Evolutionary conservation across 2,329 filamentous ascomycete species (phyloP).

Genomic region (Microcyclospora tardicrescens): DNA sequence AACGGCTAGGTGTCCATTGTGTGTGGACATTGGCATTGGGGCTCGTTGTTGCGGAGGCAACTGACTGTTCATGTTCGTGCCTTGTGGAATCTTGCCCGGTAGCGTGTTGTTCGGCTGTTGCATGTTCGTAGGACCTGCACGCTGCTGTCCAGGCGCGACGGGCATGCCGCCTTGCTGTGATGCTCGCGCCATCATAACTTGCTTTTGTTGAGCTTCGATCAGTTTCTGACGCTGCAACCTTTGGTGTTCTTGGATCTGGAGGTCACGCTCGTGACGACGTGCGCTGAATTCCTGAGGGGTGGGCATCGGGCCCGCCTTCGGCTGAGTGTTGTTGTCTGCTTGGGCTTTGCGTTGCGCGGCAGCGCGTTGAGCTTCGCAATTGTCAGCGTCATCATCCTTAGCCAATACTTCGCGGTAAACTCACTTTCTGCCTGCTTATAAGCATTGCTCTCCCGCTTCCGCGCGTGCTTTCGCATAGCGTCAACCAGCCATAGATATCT

Average conservation of each 20-base stretch:
- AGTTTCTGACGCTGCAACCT: constrained; percentile 53
- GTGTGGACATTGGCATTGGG: constrained; percentile 35
- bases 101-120: constrained; percentile 15
- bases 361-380: constrained; percentile 35
- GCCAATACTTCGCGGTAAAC: constrained; percentile 12
- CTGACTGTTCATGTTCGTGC: constrained; percentile 25
- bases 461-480: constrained; percentile 86
- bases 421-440: constrained; percentile 77
- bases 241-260: constrained; percentile 46
- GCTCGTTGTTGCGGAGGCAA: constrained; percentile 28
- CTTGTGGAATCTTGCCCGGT: constrained; percentile 16
- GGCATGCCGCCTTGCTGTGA: constrained; percentile 23
- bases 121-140: constrained; percentile 11
- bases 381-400: constrained; percentile 13
- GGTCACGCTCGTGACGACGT: constrained; percentile 75
- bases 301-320: constrained; percentile 36
- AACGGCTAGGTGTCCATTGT: constrained; percentile 37
- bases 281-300: constrained; percentile 86
- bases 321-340: constrained; percentile 14
- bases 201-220: constrained; percentile 31
- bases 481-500: constrained; percentile 83
- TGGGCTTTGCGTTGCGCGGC: constrained; percentile 66
- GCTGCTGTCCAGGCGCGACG: constrained; percentile 12
- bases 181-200: constrained; percentile 25
- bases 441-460: constrained; percentile 73